A percentile compares a stretch with the other conserved stretches of the same genome.
phyloP scores from a whole-genome alignment of 2,329 filamentous ascomycete genomes.

The Paraphaeosphaeria sporulosa region DNA sequence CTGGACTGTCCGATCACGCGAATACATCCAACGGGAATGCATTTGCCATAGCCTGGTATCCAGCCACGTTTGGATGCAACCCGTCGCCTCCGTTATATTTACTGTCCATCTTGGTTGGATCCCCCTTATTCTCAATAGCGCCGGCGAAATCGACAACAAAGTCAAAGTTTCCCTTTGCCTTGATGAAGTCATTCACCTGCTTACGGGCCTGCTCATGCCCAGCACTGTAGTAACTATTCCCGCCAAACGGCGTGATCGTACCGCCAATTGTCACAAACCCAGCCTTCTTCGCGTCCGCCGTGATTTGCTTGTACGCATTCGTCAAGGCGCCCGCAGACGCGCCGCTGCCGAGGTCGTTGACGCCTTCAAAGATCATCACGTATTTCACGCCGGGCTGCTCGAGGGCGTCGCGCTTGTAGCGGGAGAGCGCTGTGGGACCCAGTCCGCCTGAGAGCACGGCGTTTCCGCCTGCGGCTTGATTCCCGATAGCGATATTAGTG shows the following conservation, averaged over 20 bases:
- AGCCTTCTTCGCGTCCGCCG: constrained; percentile 58
- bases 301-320: constrained; percentile 65
- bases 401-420: constrained; percentile 71
- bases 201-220: constrained; percentile 63
- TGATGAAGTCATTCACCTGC: constrained; percentile 67
- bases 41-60: constrained; percentile 66
- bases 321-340: constrained; percentile 9
- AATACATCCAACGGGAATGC: constrained; percentile 65
- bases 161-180: constrained; percentile 61
- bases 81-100: constrained; percentile 68
- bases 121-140: constrained; percentile 59
- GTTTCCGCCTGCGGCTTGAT: constrained; percentile 75
- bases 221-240: constrained; percentile 58
- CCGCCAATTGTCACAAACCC: constrained; percentile 65
- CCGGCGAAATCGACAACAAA: constrained; percentile 67
- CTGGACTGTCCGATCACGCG: constrained; percentile 18
- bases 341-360: constrained; percentile 67
- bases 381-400: constrained; percentile 65
- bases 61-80: constrained; percentile 66
- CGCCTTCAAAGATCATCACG: constrained; percentile 72
- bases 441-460: constrained; percentile 67
- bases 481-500: constrained; percentile 64
- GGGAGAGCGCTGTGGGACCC: constrained; percentile 68
- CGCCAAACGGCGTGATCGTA: constrained; percentile 71
- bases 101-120: constrained; percentile 55